These are phyloP conservation scores for Candida coquimbonensis DNA, from an alignment of 805 yeast species.

Conservation along the genomic window DNA sequence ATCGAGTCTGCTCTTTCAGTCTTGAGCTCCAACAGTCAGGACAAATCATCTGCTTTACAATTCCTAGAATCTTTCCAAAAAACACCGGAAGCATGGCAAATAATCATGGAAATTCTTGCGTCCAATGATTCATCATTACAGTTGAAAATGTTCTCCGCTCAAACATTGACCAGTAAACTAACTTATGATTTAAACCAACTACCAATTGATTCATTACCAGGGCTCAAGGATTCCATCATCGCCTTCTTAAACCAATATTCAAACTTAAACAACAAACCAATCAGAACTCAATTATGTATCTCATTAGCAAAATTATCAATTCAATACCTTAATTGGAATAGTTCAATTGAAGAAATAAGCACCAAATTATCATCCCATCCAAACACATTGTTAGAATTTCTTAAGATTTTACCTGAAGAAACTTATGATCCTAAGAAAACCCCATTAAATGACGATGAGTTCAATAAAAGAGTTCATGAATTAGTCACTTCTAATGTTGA, in stretches of 20 bases:
- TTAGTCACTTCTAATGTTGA: constrained; percentile 63
- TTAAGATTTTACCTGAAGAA: constrained; percentile 89
- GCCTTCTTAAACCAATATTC: constrained; percentile 46
- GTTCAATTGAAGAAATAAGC: constrained; percentile 65
- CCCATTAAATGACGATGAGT: constrained; percentile 77
- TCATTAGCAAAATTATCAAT: constrained; percentile 78
- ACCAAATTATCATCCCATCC: constrained; percentile 30
- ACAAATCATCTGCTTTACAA: constrained; percentile 38
- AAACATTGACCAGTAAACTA: constrained; percentile 77
- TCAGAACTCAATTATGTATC: constrained; percentile 78
- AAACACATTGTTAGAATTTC: constrained; percentile 60
- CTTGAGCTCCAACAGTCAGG: constrained; percentile 20
- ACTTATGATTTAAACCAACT: constrained; percentile 81
- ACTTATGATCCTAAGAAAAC: constrained; percentile 69
- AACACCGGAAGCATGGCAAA: constrained; percentile 73
- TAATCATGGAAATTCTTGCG: constrained; percentile 49
- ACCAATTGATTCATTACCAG: constrained; percentile 46
- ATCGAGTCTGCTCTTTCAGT: constrained; percentile 20
- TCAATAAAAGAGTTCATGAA: constrained; percentile 51
- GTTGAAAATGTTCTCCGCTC: constrained; percentile 78
- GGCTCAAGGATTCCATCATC: constrained; percentile 64
- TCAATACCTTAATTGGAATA: constrained; percentile 67
- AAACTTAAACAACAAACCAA: constrained; percentile 37
- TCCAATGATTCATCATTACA: constrained; percentile 33
- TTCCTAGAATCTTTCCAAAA: constrained; percentile 80